phyloP scores from a whole-genome alignment of 2,329 filamentous ascomycete species.

The Pseudofabraea citricarpa region DNA sequence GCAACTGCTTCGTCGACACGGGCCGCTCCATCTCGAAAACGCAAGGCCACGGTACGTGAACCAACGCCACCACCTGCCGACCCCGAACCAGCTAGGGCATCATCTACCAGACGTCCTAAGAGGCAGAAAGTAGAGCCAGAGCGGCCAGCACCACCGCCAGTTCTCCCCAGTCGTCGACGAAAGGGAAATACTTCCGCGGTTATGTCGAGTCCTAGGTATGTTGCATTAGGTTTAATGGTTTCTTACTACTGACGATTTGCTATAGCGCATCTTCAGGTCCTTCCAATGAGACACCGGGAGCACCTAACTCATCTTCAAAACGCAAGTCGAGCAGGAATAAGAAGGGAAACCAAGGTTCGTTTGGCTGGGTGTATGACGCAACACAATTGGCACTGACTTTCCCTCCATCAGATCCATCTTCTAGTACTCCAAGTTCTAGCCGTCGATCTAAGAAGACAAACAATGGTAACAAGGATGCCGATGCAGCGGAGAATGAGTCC shows the following conservation, averaged over 20 bases:
- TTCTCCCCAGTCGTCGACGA: slow-evolving; percentile 43
- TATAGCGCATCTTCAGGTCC: slow-evolving; percentile 52
- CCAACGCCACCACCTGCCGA: slow-evolving; percentile 36
- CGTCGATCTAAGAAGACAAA: slow-evolving; percentile 46
- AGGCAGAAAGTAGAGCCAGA: slow-evolving; percentile 58
- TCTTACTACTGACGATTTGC: slow-evolving; percentile 8
- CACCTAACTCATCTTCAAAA: slow-evolving; percentile 59
- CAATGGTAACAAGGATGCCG: slow-evolving; percentile 57
- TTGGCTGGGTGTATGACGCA: too few relatives aligned
- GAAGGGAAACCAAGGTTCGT: slow-evolving; percentile 52
- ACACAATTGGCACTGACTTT: slow-evolving; percentile 13
- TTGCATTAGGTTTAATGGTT: too few relatives aligned
- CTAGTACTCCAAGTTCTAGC: slow-evolving; percentile 20
- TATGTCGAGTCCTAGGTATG: slow-evolving; percentile 74
- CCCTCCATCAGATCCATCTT: slow-evolving; percentile 28
- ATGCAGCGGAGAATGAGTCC: slow-evolving; percentile 58
- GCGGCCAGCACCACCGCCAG: slow-evolving; percentile 32
- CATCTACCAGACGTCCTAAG: slow-evolving; percentile 59
- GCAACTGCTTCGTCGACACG: slow-evolving; percentile 33
- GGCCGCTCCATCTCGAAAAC: slow-evolving; percentile 60
- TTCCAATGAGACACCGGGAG: slow-evolving; percentile 48
- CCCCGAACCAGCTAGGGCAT: slow-evolving; percentile 29
- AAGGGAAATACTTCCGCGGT: slow-evolving; percentile 56
- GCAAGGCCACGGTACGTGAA: slow-evolving; percentile 62
- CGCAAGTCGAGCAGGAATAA: slow-evolving; percentile 70